phyloP scores from a whole-genome alignment of 2,329 filamentous ascomycete genomes.

The Paracoccidioides brasiliensis region DNA sequence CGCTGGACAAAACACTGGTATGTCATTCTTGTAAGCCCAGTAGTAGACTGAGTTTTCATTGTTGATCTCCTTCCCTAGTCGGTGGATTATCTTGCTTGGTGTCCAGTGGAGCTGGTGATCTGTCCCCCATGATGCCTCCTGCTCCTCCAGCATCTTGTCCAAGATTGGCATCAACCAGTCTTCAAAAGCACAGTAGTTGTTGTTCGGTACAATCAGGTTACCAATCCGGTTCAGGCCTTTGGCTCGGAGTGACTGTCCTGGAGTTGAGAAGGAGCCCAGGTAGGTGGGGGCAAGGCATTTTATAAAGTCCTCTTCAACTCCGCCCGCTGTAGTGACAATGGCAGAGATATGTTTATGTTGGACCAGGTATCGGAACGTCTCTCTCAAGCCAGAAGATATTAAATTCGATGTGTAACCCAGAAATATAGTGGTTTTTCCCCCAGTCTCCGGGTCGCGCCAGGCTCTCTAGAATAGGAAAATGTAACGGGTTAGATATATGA shows the following conservation, averaged over 20 bases:
- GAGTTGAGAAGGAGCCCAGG: conserved; percentile 68
- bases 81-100: conserved; percentile 77
- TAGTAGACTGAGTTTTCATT: conserved; percentile 86
- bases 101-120: conserved; percentile 76
- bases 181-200: conserved; percentile 94
- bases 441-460: conserved; percentile 69
- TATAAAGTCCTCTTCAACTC: conserved; percentile 95
- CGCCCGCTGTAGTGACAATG: conserved; percentile 90
- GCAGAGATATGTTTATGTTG: conserved; percentile 85
- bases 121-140: conserved; percentile 59
- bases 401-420: conserved; percentile 95
- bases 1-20: conserved; percentile 92
- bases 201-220: conserved; percentile 89
- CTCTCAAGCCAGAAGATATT: conserved; percentile 87
- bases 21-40: conserved; percentile 95
- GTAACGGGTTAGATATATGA: neutral
- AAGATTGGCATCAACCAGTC: conserved; percentile 95
- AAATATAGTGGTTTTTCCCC: conserved; percentile 79
- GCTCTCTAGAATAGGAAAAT: conserved; percentile 43
- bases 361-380: conserved; percentile 82
- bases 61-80: conserved; percentile 87
- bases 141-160: conserved; percentile 86
- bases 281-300: conserved; percentile 95
- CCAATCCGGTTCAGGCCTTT: conserved; percentile 92
- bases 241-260: conserved; percentile 63